phyloP scores from a whole-genome alignment of 768 basidiomycete genomes.

The Suillus subalutaceus region DNA sequence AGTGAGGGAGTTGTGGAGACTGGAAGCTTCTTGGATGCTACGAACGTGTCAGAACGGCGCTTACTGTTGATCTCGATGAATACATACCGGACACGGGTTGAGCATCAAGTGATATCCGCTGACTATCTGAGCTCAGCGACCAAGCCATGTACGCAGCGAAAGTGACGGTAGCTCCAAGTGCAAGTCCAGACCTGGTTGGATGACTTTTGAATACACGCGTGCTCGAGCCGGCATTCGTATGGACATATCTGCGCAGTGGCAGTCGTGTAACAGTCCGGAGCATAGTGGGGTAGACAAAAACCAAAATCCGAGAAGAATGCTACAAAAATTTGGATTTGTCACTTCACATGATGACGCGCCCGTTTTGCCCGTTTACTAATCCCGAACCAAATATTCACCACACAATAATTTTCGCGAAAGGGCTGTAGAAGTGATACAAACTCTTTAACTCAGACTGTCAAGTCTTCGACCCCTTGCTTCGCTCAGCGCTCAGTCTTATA shows the following conservation, averaged over 20 bases:
- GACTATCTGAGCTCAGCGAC: constrained; percentile 44
- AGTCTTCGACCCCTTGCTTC: neutral
- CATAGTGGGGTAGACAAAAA: constrained; percentile 37
- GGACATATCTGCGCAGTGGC: constrained; percentile 54
- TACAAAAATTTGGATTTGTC: constrained; percentile 6
- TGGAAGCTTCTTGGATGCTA: constrained; percentile 24
- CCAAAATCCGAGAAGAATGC: neutral
- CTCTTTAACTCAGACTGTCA: too few relatives aligned
- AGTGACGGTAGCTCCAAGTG: constrained; percentile 48
- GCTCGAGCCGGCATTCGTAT: constrained; percentile 41
- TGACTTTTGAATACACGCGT: constrained; percentile 25
- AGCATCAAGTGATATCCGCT: constrained; percentile 53
- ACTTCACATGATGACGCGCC: constrained; percentile 2
- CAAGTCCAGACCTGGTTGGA: constrained; percentile 33
- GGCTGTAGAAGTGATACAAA: too few relatives aligned
- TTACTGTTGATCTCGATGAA: neutral
- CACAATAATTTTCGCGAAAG: too few relatives aligned
- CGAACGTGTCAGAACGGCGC: neutral
- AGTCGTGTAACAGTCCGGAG: constrained; percentile 56
- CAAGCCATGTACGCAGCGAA: constrained; percentile 52
- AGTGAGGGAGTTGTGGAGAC: constrained; percentile 11
- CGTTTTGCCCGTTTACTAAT: neutral
- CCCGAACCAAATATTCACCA: neutral
- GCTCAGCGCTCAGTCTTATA: neutral
- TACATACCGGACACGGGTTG: constrained; percentile 31